These are phyloP conservation scores for Rhizopus stolonifer DNA, from an alignment of 371 early-diverging fungal genomes.

Conservation along the genomic window DNA sequence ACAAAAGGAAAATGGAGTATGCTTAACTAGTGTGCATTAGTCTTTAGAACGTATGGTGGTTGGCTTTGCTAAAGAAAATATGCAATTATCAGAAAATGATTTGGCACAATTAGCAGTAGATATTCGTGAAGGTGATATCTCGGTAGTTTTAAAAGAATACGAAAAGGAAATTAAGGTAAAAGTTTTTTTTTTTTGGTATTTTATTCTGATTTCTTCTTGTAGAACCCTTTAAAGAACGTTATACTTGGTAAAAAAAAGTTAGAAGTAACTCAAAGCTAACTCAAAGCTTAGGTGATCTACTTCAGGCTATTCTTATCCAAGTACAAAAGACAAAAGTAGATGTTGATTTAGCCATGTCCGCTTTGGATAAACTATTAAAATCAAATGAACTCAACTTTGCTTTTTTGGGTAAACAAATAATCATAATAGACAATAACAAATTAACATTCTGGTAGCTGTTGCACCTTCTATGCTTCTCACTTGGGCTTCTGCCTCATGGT, in stretches of 20 bases:
- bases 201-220: background rate
- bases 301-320: slow-evolving; percentile 89
- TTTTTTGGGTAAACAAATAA: slow-evolving; percentile 55
- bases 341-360: slow-evolving; percentile 88
- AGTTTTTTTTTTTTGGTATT: background rate
- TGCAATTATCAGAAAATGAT: slow-evolving; percentile 40
- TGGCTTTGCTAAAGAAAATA: slow-evolving; percentile 72
- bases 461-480: slow-evolving; percentile 64
- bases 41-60: slow-evolving; percentile 89
- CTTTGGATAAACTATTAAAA: slow-evolving; percentile 88
- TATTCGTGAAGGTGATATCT: slow-evolving; percentile 78
- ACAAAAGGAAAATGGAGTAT: background rate
- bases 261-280: background rate
- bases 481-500: slow-evolving; percentile 53
- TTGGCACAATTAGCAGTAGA: slow-evolving; percentile 36
- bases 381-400: slow-evolving; percentile 97
- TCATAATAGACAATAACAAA: slow-evolving; percentile 18
- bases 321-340: slow-evolving; percentile 91
- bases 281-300: slow-evolving; percentile 61
- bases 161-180: slow-evolving; percentile 73
- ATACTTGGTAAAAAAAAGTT: slow-evolving; percentile 30
- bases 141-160: slow-evolving; percentile 75
- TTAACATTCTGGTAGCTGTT: slow-evolving; percentile 57
- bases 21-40: slow-evolving; percentile 20
- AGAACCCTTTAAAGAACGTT: slow-evolving; percentile 63